Conservation (phyloP, 148 eudicot genomes). For the Pharnaceum exiguum region DNA sequence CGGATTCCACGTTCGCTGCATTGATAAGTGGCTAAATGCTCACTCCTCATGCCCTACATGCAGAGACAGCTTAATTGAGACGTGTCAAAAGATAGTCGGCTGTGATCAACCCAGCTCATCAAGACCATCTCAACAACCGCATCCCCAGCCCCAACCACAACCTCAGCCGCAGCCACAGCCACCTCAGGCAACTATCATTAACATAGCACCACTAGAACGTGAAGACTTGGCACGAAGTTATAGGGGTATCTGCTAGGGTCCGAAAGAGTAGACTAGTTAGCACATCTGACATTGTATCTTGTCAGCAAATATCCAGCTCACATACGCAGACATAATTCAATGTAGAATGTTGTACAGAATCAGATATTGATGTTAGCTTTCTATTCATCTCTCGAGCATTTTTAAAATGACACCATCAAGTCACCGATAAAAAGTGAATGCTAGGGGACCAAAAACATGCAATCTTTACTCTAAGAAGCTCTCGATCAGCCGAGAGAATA, state of each 20-base stretch:
- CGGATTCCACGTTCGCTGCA: slow-evolving; percentile 76
- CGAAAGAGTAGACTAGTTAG: too few relatives aligned
- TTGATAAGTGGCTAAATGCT: slow-evolving; percentile 76
- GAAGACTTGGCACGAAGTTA: slow-evolving; percentile 50
- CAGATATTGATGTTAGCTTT: slow-evolving; percentile 12
- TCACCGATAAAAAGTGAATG: too few relatives aligned
- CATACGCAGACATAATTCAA: slow-evolving; percentile 12
- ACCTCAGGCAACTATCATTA: slow-evolving; percentile 25
- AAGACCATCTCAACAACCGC: slow-evolving; percentile 24
- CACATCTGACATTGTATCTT: too few relatives aligned
- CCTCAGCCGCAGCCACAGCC: slow-evolving; percentile 13
- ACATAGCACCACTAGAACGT: slow-evolving; percentile 49
- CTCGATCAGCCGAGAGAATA: too few relatives aligned
- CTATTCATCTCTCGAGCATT: too few relatives aligned
- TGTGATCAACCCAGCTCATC: slow-evolving; percentile 32
- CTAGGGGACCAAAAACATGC: too few relatives aligned
- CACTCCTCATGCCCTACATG: slow-evolving; percentile 95
- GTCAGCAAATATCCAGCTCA: slow-evolving; percentile 12
- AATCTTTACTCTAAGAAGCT: too few relatives aligned
- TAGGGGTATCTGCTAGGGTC: slow-evolving; percentile 18
- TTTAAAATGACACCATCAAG: too few relatives aligned
- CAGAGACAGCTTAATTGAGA: slow-evolving; percentile 70
- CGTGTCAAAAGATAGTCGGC: slow-evolving; percentile 59
- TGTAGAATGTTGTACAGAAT: slow-evolving; percentile 24
- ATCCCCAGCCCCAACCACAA: too few relatives aligned